Conservation (phyloP, 495 filamentous ascomycete genomes). For the Xanthoparmelia taractica region DNA sequence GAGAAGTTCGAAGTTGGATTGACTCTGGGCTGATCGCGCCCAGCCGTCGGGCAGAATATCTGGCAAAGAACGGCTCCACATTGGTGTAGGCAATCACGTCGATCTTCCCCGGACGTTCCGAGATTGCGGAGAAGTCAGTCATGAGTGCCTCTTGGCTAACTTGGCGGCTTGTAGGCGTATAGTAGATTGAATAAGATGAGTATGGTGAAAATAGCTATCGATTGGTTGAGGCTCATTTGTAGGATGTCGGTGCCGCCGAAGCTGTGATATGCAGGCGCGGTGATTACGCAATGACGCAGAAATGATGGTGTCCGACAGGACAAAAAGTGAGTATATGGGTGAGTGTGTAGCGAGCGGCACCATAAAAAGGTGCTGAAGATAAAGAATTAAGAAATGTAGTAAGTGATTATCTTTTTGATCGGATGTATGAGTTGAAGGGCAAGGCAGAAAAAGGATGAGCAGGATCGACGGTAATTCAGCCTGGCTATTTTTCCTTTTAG, state of each 20-base stretch:
- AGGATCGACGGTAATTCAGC: neutral
- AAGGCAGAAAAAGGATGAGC: neutral
- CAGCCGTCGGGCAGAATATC: neutral
- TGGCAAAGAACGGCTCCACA: neutral
- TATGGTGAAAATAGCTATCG: neutral
- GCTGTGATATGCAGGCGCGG: neutral
- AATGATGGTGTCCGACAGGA: neutral
- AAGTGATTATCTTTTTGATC: too few species aligned
- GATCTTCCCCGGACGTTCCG: neutral
- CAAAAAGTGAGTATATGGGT: neutral
- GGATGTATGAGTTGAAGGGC: neutral
- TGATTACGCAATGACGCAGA: slow-evolving; percentile 7
- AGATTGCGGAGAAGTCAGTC: neutral
- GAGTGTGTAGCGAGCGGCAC: too few species aligned
- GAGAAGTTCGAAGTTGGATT: neutral
- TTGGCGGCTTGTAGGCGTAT: slow-evolving; percentile 8
- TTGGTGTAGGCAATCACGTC: neutral
- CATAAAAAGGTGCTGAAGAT: neutral
- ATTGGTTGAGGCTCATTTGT: slow-evolving; percentile 3
- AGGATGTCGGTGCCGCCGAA: slow-evolving; percentile 15
- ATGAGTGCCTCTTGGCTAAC: neutral
- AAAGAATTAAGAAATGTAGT: too few species aligned
- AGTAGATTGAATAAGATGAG: neutral
- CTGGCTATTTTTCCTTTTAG: neutral
- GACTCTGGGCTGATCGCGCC: neutral